phyloP scores from a whole-genome alignment of 441 rosid species.

The Gossypium gossypioides region DNA sequence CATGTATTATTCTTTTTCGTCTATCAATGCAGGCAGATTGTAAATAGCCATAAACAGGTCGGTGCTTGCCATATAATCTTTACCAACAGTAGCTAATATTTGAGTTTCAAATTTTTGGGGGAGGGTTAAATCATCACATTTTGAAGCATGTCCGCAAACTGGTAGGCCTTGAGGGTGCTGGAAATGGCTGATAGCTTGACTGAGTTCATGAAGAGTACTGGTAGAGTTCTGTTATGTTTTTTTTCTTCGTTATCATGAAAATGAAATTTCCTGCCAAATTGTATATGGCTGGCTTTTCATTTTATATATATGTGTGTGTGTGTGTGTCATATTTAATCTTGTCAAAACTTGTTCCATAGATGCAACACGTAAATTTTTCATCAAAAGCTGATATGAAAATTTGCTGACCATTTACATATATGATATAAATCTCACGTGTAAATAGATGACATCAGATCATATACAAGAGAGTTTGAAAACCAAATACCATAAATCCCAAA shows the following conservation, averaged over 20 bases:
- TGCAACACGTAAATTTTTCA: not conserved
- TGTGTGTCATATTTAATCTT: not conserved
- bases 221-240: not conserved
- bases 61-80: constrained; percentile 11
- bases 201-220: not conserved
- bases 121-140: not conserved
- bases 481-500: not conserved
- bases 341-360: not conserved
- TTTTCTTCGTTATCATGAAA: not conserved
- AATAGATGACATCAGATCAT: not conserved
- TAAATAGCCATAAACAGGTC: constrained; percentile 13
- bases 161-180: not conserved
- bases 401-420: too few relatives aligned
- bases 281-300: not conserved
- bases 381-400: not conserved
- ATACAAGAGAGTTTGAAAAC: not conserved
- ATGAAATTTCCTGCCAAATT: not conserved
- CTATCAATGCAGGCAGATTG: constrained; percentile 16
- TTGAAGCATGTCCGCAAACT: not conserved
- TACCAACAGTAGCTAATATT: not conserved
- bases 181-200: not conserved
- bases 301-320: too few relatives aligned
- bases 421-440: not conserved
- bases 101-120: not conserved
- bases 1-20: not conserved